Conservation (phyloP, 2,329 filamentous ascomycete genomes). For the Balansia obtecta region DNA sequence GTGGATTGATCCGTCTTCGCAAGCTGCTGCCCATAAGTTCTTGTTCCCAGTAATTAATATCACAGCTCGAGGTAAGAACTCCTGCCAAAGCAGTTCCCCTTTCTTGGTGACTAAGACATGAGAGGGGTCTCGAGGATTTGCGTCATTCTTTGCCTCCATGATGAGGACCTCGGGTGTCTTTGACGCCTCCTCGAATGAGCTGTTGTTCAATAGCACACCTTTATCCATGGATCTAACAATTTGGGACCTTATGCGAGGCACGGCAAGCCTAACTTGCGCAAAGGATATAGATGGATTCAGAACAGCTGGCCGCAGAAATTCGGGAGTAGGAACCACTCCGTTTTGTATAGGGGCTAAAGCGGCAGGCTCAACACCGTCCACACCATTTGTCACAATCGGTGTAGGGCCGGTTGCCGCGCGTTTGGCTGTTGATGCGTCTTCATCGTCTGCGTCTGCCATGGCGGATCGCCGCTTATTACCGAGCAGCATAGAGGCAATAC, state of each 20-base stretch:
- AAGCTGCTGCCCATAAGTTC: slow-evolving; percentile 84
- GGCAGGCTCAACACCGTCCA: slow-evolving; percentile 68
- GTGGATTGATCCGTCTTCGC: slow-evolving; percentile 83
- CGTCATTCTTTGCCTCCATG: slow-evolving; percentile 79
- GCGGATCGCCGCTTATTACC: slow-evolving; percentile 86
- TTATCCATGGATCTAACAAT: slow-evolving; percentile 73
- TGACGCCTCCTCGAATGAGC: slow-evolving; percentile 45
- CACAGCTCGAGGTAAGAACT: slow-evolving; percentile 76
- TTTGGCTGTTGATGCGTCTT: slow-evolving; percentile 35
- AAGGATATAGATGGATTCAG: slow-evolving; percentile 70
- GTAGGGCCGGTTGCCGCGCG: slow-evolving; percentile 54
- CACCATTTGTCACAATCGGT: slow-evolving; percentile 62
- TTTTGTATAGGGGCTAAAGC: slow-evolving; percentile 45
- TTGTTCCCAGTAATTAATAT: slow-evolving; percentile 85
- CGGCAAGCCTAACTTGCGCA: slow-evolving; percentile 73
- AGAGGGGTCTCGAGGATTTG: slow-evolving; percentile 66
- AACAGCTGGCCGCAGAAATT: slow-evolving; percentile 79
- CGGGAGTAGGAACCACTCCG: slow-evolving; percentile 58
- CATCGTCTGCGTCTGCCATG: slow-evolving; percentile 61
- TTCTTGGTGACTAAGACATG: slow-evolving; percentile 72
- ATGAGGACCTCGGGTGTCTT: slow-evolving; percentile 59
- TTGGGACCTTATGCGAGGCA: slow-evolving; percentile 73
- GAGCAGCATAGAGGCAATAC: slow-evolving; percentile 71
- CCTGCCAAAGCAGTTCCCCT: slow-evolving; percentile 78
- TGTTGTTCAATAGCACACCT: slow-evolving; percentile 41